Conservation (phyloP, 2,329 filamentous ascomycete species). For the Cordyceps militaris region DNA sequence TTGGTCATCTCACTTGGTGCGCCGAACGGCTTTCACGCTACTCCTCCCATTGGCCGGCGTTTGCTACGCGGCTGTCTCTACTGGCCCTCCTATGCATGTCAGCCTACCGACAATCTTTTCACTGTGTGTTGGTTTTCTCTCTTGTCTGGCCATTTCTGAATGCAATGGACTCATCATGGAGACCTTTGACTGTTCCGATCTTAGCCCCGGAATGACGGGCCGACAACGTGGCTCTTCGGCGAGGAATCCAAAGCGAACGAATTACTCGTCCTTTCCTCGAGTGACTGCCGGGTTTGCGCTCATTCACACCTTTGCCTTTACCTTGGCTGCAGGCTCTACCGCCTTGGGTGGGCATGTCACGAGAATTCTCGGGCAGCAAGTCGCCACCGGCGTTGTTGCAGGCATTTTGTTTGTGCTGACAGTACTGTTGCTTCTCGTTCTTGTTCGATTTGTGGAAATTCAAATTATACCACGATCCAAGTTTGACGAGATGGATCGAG, state of each 20-base stretch:
- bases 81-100: constrained; percentile 52
- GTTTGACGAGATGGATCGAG: constrained; percentile 46
- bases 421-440: constrained; percentile 51
- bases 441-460: constrained; percentile 58
- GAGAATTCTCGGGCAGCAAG: constrained; percentile 58
- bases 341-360: constrained; percentile 62
- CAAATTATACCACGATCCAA: constrained; percentile 62
- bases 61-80: constrained; percentile 60
- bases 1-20: constrained; percentile 67
- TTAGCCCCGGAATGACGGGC: constrained; percentile 63
- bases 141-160: constrained; percentile 66
- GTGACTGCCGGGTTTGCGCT: constrained; percentile 65
- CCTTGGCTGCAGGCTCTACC: constrained; percentile 62
- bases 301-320: constrained; percentile 62
- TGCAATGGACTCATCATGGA: constrained; percentile 75
- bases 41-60: constrained; percentile 59
- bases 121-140: constrained; percentile 60
- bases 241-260: constrained; percentile 44
- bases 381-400: constrained; percentile 61
- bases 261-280: constrained; percentile 70
- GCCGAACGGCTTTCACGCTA: constrained; percentile 60
- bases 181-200: constrained; percentile 71
- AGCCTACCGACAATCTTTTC: constrained; percentile 61
- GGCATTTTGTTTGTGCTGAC: constrained; percentile 60
- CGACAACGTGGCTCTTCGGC: constrained; percentile 37